Evolutionary conservation across 257 asterid genomes (phyloP), one percentile per base, ranked within the genome.

Genomic region (Solanum arcanum): DNA sequence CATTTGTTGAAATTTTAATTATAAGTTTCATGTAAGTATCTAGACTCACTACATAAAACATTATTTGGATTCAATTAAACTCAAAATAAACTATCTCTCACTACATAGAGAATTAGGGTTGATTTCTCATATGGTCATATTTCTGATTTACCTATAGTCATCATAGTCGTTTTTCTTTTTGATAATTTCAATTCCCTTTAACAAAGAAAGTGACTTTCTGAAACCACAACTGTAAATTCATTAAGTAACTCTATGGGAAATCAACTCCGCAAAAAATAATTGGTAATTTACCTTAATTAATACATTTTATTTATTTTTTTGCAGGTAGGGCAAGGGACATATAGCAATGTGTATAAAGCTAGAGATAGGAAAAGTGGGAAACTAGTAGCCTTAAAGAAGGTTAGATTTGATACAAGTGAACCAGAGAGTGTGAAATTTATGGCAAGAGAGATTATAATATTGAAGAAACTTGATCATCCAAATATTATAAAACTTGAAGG

Each of bases 281-380:
- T 56, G 25, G 5, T 56, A 56, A 20, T 56, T 56, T 56, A 56
- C 12, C 66, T 56, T 56, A 56, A 41, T 41, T 41, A 41, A 56
- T 20, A 56, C 66, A 20, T 56, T 11, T 20, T 56, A n/a, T n/a
- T 12, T 11, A 5, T 41, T 5, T 52, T 9, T 64, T n/a, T 87
- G 88, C 92, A 95, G 98, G 89, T 94, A 31, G 98, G 98, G 7
- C 94, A 92, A 8, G 98, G 98, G 78, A 95, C 98, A n/a, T 95
- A 95, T 86, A 95, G 98, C 90, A 95, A 95, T 86, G 98, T 95
- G 86, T 95, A 95, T 74, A 95, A 94, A 86, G 98, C 98, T 16
- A 87, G 89, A 80, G 95, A 94, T 42, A 95, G 93, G 87, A 56
- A 85, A 1, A 94, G 89, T 1, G 95, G 97, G 41, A 92, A 93